Percentiles rank a stretch among this genome's conserved stretches.
Evolutionary conservation across 2,329 filamentous ascomycete species (phyloP).

Genomic region (Colletotrichum higginsianum): DNA sequence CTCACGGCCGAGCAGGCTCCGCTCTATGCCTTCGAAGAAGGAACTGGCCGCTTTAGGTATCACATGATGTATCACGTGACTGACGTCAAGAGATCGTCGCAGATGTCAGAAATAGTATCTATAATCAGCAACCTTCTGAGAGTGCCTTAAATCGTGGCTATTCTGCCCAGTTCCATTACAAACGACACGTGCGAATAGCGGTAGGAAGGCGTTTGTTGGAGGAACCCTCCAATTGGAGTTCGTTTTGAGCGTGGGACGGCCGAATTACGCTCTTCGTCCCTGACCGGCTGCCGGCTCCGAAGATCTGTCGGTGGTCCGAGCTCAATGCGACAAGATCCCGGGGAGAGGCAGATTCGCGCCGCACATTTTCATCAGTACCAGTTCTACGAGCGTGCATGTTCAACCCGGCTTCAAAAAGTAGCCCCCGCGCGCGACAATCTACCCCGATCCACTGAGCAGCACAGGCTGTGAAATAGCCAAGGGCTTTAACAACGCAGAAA

Average conservation of each 20-base stretch:
- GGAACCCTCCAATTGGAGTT: neutral
- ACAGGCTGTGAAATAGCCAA: slow-evolving; percentile 11
- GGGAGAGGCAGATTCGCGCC: slow-evolving; percentile 17
- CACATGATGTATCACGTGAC: neutral
- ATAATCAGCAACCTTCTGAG: neutral
- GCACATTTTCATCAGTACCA: slow-evolving; percentile 19
- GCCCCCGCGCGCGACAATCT: neutral
- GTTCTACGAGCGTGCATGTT: slow-evolving; percentile 1
- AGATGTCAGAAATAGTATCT: neutral
- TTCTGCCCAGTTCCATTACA: fast-evolving
- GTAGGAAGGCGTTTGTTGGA: too few relatives aligned
- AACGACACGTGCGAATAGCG: neutral
- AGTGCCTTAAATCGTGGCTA: neutral
- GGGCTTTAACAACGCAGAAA: slow-evolving; percentile 8
- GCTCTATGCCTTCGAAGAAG: neutral
- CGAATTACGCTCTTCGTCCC: neutral
- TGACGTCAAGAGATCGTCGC: neutral
- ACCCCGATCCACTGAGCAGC: slow-evolving; percentile 16
- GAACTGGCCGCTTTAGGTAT: neutral
- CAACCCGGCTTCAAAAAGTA: neutral
- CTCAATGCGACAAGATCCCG: slow-evolving; percentile 36
- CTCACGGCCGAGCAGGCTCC: neutral
- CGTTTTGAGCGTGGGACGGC: neutral
- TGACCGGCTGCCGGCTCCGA: slow-evolving; percentile 24
- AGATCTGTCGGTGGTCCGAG: slow-evolving; percentile 18